These are phyloP conservation scores for Diaporthe vexans DNA, from an alignment of 2,329 filamentous ascomycete species.

Conservation along the genomic window DNA sequence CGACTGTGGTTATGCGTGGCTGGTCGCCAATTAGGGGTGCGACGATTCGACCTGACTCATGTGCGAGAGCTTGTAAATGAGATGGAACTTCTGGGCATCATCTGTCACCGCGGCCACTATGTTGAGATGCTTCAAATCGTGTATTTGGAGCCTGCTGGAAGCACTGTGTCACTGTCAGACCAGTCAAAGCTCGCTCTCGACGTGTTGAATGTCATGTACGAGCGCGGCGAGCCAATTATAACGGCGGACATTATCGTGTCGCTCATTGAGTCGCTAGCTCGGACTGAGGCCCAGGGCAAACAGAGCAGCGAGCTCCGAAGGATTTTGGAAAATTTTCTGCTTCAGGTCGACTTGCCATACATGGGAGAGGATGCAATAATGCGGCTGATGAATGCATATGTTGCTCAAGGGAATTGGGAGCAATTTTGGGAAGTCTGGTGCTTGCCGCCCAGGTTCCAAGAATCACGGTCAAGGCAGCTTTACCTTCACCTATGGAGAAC, in stretches of 20 bases:
- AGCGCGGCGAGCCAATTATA: slow-evolving; percentile 59
- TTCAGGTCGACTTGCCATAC: slow-evolving; percentile 54
- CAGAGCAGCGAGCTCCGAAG: slow-evolving; percentile 56
- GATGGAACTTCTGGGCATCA: slow-evolving; percentile 55
- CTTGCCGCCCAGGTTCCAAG: slow-evolving; percentile 63
- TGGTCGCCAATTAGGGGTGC: slow-evolving; percentile 43
- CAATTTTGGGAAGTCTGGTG: slow-evolving; percentile 74
- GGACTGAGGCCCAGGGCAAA: slow-evolving; percentile 49
- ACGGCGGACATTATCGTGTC: slow-evolving; percentile 63
- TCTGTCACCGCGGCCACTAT: slow-evolving; percentile 53
- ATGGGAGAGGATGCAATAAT: slow-evolving; percentile 54
- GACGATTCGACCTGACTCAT: slow-evolving; percentile 40
- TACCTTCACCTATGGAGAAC: slow-evolving; percentile 68
- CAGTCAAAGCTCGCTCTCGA: slow-evolving; percentile 58
- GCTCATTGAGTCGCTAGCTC: slow-evolving; percentile 59
- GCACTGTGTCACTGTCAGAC: slow-evolving; percentile 45
- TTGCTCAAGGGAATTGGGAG: slow-evolving; percentile 63
- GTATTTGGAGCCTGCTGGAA: slow-evolving; percentile 47
- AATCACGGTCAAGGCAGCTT: slow-evolving; percentile 63
- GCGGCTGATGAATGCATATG: slow-evolving; percentile 62
- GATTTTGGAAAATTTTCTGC: slow-evolving; percentile 62
- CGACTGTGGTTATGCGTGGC: slow-evolving; percentile 50
- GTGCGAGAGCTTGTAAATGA: slow-evolving; percentile 52
- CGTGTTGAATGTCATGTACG: slow-evolving; percentile 60
- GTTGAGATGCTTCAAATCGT: slow-evolving; percentile 56